A percentile compares a stretch with the other conserved stretches of the same genome.
Evolutionary conservation across 495 filamentous ascomycete species (phyloP).

Genomic region (Aspergillus taichungensis): DNA sequence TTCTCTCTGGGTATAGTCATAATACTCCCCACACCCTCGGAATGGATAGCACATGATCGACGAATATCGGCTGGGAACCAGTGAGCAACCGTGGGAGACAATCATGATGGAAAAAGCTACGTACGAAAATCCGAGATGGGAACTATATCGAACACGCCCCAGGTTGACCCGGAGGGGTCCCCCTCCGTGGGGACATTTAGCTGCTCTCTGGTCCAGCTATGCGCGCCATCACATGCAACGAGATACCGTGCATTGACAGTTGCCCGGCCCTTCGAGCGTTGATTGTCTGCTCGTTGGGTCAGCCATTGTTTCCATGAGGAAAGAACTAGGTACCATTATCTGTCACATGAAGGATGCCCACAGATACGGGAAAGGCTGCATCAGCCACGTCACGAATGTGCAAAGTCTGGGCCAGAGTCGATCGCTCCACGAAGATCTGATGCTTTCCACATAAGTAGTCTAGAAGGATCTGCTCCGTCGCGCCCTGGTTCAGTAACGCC

Average conservation of each 20-base stretch:
- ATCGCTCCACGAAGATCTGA: background rate
- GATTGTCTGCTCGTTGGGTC: background rate
- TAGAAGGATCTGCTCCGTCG: conserved; percentile 9
- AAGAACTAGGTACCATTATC: background rate
- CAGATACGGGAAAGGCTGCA: conserved; percentile 2
- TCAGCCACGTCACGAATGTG: background rate
- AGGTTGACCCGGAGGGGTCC: conserved; percentile 4
- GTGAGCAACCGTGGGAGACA: background rate
- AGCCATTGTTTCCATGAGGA: background rate
- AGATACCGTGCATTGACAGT: conserved; percentile 20
- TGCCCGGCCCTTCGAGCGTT: conserved; percentile 2
- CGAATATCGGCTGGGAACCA: conserved; percentile 4
- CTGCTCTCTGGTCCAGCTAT: conserved; percentile 15
- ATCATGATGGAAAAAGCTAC: background rate
- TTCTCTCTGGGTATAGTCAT: conserved; percentile 15
- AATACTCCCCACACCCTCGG: conserved; percentile 7
- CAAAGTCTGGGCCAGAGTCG: background rate
- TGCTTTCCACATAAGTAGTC: conserved; percentile 4
- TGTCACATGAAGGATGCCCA: background rate
- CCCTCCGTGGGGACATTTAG: conserved; percentile 7
- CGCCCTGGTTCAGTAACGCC: conserved; percentile 11
- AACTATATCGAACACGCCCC: conserved; percentile 19
- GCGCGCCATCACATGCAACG: conserved; percentile 19
- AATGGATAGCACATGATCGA: conserved; percentile 9
- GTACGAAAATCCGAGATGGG: conserved; percentile 18